phyloP scores from a whole-genome alignment of 78 protist species.

The Cavenderia fasciculata region DNA sequence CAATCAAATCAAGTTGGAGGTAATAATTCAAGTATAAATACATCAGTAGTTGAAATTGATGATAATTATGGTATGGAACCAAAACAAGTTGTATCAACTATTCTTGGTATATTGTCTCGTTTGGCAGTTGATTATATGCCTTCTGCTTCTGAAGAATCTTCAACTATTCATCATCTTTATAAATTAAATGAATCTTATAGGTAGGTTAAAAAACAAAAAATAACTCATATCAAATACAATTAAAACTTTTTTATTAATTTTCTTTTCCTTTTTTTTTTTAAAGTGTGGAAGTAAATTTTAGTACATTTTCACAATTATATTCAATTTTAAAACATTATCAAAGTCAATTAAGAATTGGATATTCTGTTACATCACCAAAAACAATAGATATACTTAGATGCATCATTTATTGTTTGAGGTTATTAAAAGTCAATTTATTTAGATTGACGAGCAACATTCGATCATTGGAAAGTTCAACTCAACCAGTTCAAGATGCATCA shows the following conservation, averaged over 20 bases:
- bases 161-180: constrained; percentile 28
- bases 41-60: not conserved
- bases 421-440: constrained; percentile 74
- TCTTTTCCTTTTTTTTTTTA: too few species aligned
- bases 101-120: constrained; percentile 31
- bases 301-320: constrained; percentile 70
- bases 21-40: not conserved
- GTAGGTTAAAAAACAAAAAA: too few species aligned
- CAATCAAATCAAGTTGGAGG: not conserved
- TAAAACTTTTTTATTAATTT: too few species aligned
- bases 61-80: constrained; percentile 55
- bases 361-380: not conserved
- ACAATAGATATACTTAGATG: constrained; percentile 39
- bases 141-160: constrained; percentile 9
- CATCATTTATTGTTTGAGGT: constrained; percentile 51
- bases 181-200: constrained; percentile 65
- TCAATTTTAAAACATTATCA: constrained; percentile 67
- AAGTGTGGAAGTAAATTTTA: constrained; percentile 67
- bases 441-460: constrained; percentile 47
- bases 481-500: constrained; percentile 40
- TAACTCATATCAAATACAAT: too few species aligned
- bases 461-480: constrained; percentile 37
- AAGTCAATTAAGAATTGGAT: not conserved
- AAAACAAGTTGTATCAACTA: constrained; percentile 60
- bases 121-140: constrained; percentile 75